phyloP scores from a whole-genome alignment of 306 rosid genomes.

The Dicorynia guianensis region DNA sequence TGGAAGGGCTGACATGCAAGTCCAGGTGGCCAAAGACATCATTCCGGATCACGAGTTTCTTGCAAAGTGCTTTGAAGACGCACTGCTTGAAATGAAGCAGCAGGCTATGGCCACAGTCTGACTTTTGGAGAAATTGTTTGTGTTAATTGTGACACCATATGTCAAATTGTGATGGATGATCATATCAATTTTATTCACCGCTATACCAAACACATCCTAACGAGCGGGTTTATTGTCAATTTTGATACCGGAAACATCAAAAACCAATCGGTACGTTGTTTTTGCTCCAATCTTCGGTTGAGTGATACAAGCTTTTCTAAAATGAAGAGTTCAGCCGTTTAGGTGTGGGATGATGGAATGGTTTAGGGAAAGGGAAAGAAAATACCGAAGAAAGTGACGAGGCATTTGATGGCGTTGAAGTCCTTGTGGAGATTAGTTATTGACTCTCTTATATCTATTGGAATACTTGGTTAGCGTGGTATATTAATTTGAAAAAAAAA shows the following conservation, averaged over 20 bases:
- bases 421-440: too few relatives aligned
- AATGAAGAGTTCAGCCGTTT: not conserved
- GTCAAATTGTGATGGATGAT: not conserved
- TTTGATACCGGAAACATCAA: not conserved
- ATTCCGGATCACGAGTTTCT: slow-evolving; percentile 86
- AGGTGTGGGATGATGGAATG: not conserved
- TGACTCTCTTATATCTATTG: too few relatives aligned
- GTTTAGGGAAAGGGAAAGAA: not conserved
- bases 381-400: too few relatives aligned
- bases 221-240: not conserved
- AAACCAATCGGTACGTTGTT: too few relatives aligned
- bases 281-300: not conserved
- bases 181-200: not conserved
- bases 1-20: slow-evolving; percentile 89
- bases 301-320: not conserved
- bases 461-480: too few relatives aligned
- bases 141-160: slow-evolving; percentile 22
- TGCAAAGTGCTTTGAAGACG: slow-evolving; percentile 86
- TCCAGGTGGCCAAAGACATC: slow-evolving; percentile 89
- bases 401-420: too few relatives aligned
- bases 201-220: too few relatives aligned
- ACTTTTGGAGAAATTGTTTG: slow-evolving; percentile 20
- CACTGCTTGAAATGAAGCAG: slow-evolving; percentile 78
- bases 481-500: too few relatives aligned
- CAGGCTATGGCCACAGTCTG: slow-evolving; percentile 46